Conservation (phyloP, 306 rosid genomes). For the Luffa acutangula region DNA sequence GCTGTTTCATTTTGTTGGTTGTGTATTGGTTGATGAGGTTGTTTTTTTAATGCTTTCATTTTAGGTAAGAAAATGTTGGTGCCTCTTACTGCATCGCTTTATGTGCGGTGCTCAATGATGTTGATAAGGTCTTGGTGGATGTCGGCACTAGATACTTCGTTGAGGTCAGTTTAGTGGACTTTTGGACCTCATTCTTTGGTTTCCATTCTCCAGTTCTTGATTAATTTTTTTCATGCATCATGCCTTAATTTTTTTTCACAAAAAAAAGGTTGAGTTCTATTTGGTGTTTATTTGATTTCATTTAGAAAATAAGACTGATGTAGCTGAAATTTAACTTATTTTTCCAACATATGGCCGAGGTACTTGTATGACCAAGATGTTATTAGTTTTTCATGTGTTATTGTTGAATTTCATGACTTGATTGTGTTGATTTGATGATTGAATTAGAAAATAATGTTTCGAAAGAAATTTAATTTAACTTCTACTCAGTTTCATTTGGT, state of each 20-base stretch:
- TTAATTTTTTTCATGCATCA: neutral
- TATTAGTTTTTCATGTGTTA: neutral
- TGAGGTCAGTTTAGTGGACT: constrained; percentile 32
- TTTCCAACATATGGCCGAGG: neutral
- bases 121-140: constrained; percentile 60
- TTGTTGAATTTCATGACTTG: constrained; percentile 1
- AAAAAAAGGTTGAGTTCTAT: neutral
- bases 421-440: neutral
- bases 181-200: neutral
- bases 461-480: too few relatives aligned
- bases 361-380: too few relatives aligned
- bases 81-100: constrained; percentile 92
- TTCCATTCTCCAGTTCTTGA: neutral
- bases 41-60: neutral
- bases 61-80: constrained; percentile 57
- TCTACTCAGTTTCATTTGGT: too few relatives aligned
- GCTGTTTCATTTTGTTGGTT: neutral
- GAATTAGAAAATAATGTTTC: constrained; percentile 54
- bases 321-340: neutral
- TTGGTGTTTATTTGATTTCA: neutral
- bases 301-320: neutral
- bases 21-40: neutral
- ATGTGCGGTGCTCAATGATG: constrained; percentile 78
- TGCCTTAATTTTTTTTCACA: neutral
- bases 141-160: constrained; percentile 94